phyloP scores from a whole-genome alignment of 306 rosid species.

The Lathyrus tuberosus region DNA sequence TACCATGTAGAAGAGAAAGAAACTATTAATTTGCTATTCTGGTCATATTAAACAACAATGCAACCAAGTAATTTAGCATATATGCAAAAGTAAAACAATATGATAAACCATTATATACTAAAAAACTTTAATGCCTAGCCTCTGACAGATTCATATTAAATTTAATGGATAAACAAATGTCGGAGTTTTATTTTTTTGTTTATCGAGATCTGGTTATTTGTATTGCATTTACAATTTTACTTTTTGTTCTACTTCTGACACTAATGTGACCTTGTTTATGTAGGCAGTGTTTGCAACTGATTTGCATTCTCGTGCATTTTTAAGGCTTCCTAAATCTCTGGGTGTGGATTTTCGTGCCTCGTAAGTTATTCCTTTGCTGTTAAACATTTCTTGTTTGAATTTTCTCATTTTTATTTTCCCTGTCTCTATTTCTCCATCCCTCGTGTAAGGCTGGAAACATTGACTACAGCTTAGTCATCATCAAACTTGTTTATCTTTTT shows the following conservation, averaged over 20 bases:
- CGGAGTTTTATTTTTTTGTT: background rate
- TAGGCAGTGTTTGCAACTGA: conserved; percentile 97
- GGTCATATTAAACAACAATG: too few relatives aligned
- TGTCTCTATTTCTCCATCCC: background rate
- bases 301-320: conserved; percentile 86
- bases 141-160: background rate
- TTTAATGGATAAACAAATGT: background rate
- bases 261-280: conserved; percentile 41
- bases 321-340: conserved; percentile 89
- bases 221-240: conserved; percentile 22
- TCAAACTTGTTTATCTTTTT: background rate
- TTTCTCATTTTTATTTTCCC: conserved; percentile 21
- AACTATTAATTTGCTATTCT: background rate
- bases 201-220: conserved; percentile 1
- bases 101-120: background rate
- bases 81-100: background rate
- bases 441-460: conserved; percentile 18
- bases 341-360: conserved; percentile 99
- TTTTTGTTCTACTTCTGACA: conserved; percentile 27
- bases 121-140: background rate
- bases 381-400: conserved; percentile 22
- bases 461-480: conserved; percentile 4
- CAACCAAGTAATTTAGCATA: conserved; percentile 30
- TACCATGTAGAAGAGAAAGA: conserved; percentile 27
- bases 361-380: conserved; percentile 62